phyloP scores from a whole-genome alignment of 352 stramenopile genomes.

The Sclerospora graminicola region DNA sequence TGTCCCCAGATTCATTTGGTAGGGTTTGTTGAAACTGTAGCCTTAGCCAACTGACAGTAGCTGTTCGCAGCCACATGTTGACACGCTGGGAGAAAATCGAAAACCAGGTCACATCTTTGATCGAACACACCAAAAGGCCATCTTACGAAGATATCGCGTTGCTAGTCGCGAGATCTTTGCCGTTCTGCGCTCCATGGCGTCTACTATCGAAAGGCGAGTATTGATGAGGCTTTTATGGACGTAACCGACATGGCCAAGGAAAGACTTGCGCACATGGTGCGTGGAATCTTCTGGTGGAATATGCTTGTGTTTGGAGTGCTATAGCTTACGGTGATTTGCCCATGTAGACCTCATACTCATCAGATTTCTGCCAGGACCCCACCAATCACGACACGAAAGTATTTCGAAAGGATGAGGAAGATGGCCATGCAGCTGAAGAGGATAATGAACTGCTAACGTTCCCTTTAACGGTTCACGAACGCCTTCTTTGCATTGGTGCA shows the following conservation, averaged over 20 bases:
- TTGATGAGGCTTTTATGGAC: conserved; percentile 81
- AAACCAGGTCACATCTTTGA: conserved; percentile 51
- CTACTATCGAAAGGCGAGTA: conserved; percentile 58
- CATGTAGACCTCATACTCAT: conserved; percentile 33
- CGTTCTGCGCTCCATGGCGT: conserved; percentile 36
- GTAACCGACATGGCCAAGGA: conserved; percentile 52
- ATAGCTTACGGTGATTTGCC: conserved; percentile 1
- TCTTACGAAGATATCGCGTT: conserved; percentile 64
- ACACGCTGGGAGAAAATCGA: conserved; percentile 70
- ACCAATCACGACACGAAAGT: conserved; percentile 59
- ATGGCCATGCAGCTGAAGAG: conserved; percentile 2
- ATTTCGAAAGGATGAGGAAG: conserved; percentile 29
- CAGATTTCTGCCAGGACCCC: conserved; percentile 48
- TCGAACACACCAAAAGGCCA: conserved; percentile 73
- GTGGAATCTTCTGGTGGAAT: not conserved
- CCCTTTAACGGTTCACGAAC: conserved; percentile 50
- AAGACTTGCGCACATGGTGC: conserved; percentile 38
- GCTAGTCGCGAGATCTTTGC: conserved; percentile 74
- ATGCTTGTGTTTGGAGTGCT: not conserved
- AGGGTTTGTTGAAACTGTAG: not conserved
- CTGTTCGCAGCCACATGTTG: conserved; percentile 58
- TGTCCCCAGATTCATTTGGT: too few relatives aligned
- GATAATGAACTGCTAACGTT: conserved; percentile 26
- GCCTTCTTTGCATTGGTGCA: conserved; percentile 56
- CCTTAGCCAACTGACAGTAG: conserved; percentile 2